Evolutionary conservation across 108 stramenopile genomes (phyloP).

Genomic region (Fistulifera pelliculosa): DNA sequence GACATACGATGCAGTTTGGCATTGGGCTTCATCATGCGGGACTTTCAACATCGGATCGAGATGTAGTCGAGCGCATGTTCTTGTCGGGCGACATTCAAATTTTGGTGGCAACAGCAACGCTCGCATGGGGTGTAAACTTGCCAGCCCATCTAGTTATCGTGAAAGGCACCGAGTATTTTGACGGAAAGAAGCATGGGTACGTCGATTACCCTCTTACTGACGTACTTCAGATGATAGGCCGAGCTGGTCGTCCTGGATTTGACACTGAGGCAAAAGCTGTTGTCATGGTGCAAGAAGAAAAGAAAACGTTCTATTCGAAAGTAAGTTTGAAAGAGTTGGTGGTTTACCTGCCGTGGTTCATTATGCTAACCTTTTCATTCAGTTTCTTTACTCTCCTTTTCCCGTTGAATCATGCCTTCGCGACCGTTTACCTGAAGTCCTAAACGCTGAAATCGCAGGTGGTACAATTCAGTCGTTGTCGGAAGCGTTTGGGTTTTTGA

Average conservation of each 20-base stretch:
- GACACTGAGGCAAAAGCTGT: constrained; percentile 88
- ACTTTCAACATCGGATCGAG: constrained; percentile 52
- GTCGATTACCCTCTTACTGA: constrained; percentile 99
- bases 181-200: constrained; percentile 88
- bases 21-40: constrained; percentile 99
- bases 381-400: constrained; percentile 97
- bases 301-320: constrained; percentile 93
- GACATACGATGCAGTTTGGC: constrained; percentile 93
- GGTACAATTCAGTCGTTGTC: constrained; percentile 65
- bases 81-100: constrained; percentile 88
- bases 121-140: constrained; percentile 98
- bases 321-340: constrained; percentile 7
- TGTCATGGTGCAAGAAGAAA: constrained; percentile 89
- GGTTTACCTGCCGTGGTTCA: neutral
- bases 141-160: constrained; percentile 56
- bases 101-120: constrained; percentile 82
- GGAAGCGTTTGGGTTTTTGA: constrained; percentile 88
- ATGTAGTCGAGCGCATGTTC: constrained; percentile 86
- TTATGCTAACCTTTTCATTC: constrained; percentile 13
- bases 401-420: constrained; percentile 96
- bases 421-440: constrained; percentile 80
- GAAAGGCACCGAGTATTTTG: constrained; percentile 99
- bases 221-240: constrained; percentile 98
- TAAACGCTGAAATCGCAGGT: constrained; percentile 92
- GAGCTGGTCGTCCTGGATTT: constrained; percentile 90